Evolutionary conservation across 768 basidiomycete genomes (phyloP), one percentile per base, ranked within the genome.

Genomic region (Pisolithus marmoratus): DNA sequence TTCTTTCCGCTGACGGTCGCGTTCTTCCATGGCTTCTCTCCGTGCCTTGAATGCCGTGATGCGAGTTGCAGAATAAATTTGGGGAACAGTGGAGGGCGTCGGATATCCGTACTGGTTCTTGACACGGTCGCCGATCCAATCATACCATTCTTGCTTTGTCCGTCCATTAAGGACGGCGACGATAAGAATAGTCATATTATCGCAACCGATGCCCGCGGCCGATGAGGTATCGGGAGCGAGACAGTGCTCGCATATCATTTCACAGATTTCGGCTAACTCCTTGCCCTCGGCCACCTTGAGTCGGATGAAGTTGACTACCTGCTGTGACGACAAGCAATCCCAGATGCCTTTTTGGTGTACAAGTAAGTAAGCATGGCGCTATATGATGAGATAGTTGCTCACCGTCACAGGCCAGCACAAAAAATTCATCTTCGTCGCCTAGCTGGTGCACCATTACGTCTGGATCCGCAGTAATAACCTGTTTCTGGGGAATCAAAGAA

Each of bases 371-470:
- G 54, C 53, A 20, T 37, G 37, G 38, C 19, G 17, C 17, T 31
- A 24, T 23, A 29, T 14, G 23, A 15, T 15, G 17, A 19, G 27
- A 29, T 12, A n/a, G 40, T 34, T 48, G 3, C 81, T 31, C 54
- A 95, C 94, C 96, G 68, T 99, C 96, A 68, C 96, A 99, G 26
- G 96, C 96, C 46, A 99, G 63, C n/a, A 99, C 82, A 19, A 99
- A 66, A 67, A 98, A 98, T 67, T 99, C 96, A 64, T 99, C 96
- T 51, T 98, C 95, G 8, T 80, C 80, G 2, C 87, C 84, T 24
- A 90, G 74, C 56, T 86, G 73, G 71, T 97, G 96, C 42, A 76
- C 74, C 17, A 81, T 90, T 57, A 99, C 74, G 52, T 99, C 96
- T 20, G 96, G 96, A 66, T 99, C 82, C 37, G 91, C 81, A 2